Conservation (phyloP, 352 stramenopile genomes). For the Phytopythium helicoides region DNA sequence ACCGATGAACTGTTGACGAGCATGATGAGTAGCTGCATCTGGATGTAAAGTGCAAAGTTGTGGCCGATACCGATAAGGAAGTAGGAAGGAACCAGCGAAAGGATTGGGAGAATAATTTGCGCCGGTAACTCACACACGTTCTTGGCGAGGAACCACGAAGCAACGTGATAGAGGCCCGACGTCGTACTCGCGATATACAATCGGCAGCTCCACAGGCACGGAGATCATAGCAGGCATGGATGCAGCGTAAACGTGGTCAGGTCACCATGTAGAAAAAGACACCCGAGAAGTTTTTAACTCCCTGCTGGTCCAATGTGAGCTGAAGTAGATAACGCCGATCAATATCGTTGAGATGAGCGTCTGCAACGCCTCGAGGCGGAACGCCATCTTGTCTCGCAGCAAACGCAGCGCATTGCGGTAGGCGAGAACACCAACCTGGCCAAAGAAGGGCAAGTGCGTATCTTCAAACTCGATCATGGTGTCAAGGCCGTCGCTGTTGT, state of each 20-base stretch:
- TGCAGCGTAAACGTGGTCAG: conserved; percentile 31
- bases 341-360: conserved; percentile 34
- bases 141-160: conserved; percentile 39
- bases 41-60: conserved; percentile 31
- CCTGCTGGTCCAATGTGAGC: conserved; percentile 30
- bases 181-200: conserved; percentile 32
- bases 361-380: conserved; percentile 26
- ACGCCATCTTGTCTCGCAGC: conserved; percentile 31
- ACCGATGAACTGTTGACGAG: conserved; percentile 36
- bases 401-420: conserved; percentile 32
- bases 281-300: conserved; percentile 35
- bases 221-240: conserved; percentile 37
- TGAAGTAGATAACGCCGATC: conserved; percentile 44
- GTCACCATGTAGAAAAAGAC: conserved; percentile 47
- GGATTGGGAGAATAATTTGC: conserved; percentile 26
- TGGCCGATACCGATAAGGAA: conserved; percentile 24
- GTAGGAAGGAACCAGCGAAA: conserved; percentile 34
- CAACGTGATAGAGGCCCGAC: conserved; percentile 34
- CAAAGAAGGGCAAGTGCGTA: conserved; percentile 14
- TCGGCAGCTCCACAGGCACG: conserved; percentile 35
- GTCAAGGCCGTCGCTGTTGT: background rate
- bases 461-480: conserved; percentile 7
- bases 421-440: conserved; percentile 29
- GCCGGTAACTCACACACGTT: conserved; percentile 35
- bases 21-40: conserved; percentile 41